Percentiles rank a stretch among this genome's conserved stretches.
phyloP scores from a whole-genome alignment of 495 filamentous ascomycete species.

The Bathelium albidoporum region DNA sequence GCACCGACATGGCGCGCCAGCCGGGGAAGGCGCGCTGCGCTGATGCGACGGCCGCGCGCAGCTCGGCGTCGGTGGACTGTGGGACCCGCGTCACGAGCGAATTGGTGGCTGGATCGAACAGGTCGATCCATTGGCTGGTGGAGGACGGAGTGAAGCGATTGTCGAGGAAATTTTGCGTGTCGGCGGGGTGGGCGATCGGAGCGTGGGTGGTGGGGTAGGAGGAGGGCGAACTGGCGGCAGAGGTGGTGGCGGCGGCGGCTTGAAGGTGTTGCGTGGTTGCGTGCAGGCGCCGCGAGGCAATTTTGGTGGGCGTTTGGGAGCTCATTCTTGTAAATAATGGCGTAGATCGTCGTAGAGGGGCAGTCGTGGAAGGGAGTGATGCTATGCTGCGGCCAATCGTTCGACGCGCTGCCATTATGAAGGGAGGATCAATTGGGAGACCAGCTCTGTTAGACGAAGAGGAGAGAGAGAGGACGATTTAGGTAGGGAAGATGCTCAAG shows the following conservation, averaged over 20 bases:
- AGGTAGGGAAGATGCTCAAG: no score
- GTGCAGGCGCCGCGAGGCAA: slow-evolving; percentile 30
- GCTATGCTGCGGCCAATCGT: slow-evolving; percentile 20
- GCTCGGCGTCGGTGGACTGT: slow-evolving; percentile 83
- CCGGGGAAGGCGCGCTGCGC: slow-evolving; percentile 82
- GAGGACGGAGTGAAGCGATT: slow-evolving; percentile 76
- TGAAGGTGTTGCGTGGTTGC: slow-evolving; percentile 29
- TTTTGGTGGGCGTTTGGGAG: slow-evolving; percentile 18
- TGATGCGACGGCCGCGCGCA: slow-evolving; percentile 75
- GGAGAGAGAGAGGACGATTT: no score
- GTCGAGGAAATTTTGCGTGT: slow-evolving; percentile 86
- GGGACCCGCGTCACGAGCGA: slow-evolving; percentile 97
- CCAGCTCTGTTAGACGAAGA: not conserved
- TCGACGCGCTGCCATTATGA: slow-evolving; percentile 23
- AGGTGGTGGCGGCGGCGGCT: slow-evolving; percentile 36
- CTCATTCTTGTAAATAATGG: slow-evolving; percentile 23
- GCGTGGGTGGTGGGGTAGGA: slow-evolving; percentile 77
- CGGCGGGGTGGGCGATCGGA: slow-evolving; percentile 57
- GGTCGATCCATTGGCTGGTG: slow-evolving; percentile 75
- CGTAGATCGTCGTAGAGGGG: slow-evolving; percentile 9
- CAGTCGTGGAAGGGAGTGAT: slow-evolving; percentile 14
- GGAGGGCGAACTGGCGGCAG: slow-evolving; percentile 49
- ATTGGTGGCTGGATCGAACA: slow-evolving; percentile 94
- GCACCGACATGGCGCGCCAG: slow-evolving; percentile 76
- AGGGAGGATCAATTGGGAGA: not conserved